Evolutionary conservation across 2,329 filamentous ascomycete species (phyloP), one percentile per base, ranked within the genome.

Genomic region (Blastomyces parvus): DNA sequence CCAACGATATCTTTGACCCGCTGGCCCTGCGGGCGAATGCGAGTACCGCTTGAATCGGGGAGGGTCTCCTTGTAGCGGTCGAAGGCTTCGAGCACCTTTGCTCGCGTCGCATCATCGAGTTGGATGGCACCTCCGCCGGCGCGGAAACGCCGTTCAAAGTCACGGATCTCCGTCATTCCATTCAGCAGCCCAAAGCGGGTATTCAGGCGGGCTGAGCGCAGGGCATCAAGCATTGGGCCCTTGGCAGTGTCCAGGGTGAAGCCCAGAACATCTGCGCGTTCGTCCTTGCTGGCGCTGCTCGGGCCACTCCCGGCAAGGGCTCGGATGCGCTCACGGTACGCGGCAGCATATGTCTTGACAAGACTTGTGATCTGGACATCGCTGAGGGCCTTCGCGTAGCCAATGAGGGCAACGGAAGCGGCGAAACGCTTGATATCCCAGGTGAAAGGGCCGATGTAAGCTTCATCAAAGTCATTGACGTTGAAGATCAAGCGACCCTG

Each of bases 401-500:
- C 66, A 53, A 68, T 63, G 14, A 68, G 56, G n/a, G 64, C 66
- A n/a, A 68, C 58, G 2, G 66, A 68, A 14, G 66, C 66, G 7
- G 53, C 64, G 33, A 68, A 67, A n/a, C 66, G 66, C 44, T 68
- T 66, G 42, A 68, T 42, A n/a, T 68, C 66, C 66, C 66, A 67
- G 33, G 65, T 63, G 27, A 68, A 68, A 19, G 66, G 66, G n/a
- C 66, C 66, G 30, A 68, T 64, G 36, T 66, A 68, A 14, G 66
- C 66, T 48, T 68, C 66, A 56, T 68, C 66, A 38, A 68, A 68
- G 64, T 68, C 66, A 33, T 68, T 68, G 27, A 68, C 66, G 60
- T 68, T 67, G 63, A 68, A 68, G 33, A 68, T 64, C 30, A 68
- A 55, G 4, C 64, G 64, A n/a, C 66, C 66, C 46, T 68, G 36